A percentile compares a stretch with the other conserved stretches of the same genome.
phyloP scores from a whole-genome alignment of 116 monocot species.

The Iris pallida region DNA sequence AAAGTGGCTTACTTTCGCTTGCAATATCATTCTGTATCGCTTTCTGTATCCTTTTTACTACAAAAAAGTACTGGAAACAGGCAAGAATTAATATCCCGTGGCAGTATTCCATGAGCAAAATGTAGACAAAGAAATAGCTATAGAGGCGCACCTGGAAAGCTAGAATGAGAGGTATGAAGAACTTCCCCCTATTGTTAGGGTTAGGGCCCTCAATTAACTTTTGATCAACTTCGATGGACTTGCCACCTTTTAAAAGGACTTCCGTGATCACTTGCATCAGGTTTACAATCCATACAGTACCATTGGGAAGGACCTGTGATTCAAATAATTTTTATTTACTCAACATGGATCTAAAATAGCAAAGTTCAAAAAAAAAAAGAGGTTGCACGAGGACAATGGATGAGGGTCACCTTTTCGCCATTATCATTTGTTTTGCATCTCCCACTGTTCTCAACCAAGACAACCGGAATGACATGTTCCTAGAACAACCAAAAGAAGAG shows the following conservation, averaged over 20 bases:
- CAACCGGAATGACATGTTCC: constrained; percentile 37
- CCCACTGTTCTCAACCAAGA: constrained; percentile 50
- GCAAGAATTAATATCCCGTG: neutral
- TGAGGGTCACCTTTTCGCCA: constrained; percentile 32
- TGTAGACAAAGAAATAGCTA: neutral
- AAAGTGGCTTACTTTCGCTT: constrained; percentile 21
- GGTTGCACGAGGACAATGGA: neutral
- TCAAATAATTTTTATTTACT: neutral
- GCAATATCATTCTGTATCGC: constrained; percentile 24
- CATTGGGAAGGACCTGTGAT: constrained; percentile 43
- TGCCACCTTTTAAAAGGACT: constrained; percentile 32
- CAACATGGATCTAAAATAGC: neutral
- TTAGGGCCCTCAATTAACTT: constrained; percentile 50
- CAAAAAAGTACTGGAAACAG: constrained; percentile 30
- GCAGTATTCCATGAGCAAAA: neutral
- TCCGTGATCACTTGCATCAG: constrained; percentile 37
- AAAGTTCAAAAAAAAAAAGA: neutral
- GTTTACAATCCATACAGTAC: constrained; percentile 42
- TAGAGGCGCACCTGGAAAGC: constrained; percentile 30
- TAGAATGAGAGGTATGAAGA: constrained; percentile 45
- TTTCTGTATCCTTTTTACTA: constrained; percentile 29
- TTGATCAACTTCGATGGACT: constrained; percentile 39
- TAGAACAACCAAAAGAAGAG: constrained; percentile 8
- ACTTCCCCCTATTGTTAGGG: constrained; percentile 40
- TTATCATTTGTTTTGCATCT: constrained; percentile 42